phyloP scores from a whole-genome alignment of 139 green algal genomes.

The Volvox reticuliferus region DNA sequence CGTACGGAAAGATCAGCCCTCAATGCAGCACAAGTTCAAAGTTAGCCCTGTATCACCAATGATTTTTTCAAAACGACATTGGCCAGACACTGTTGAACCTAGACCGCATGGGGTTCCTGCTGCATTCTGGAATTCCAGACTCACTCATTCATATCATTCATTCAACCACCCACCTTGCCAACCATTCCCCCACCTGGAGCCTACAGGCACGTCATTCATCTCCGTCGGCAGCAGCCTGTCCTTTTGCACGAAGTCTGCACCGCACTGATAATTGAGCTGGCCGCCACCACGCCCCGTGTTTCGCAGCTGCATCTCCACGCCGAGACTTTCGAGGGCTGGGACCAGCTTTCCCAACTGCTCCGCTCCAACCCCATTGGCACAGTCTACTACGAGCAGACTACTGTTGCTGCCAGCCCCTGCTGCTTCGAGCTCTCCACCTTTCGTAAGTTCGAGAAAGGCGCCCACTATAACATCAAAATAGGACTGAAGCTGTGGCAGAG shows the following conservation, averaged over 20 bases:
- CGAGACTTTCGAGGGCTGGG: slow-evolving; percentile 44
- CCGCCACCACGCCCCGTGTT: slow-evolving; percentile 65
- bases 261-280: slow-evolving; percentile 87
- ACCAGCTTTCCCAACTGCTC: slow-evolving; percentile 72
- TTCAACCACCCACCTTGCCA: too few relatives aligned
- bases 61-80: too few relatives aligned
- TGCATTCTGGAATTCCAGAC: too few relatives aligned
- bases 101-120: too few relatives aligned
- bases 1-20: too few relatives aligned
- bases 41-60: too few relatives aligned
- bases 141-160: too few relatives aligned
- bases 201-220: slow-evolving; percentile 56
- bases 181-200: neutral
- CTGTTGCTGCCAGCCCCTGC: neutral
- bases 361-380: slow-evolving; percentile 94
- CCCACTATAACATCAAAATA: slow-evolving; percentile 77
- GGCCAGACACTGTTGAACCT: too few relatives aligned
- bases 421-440: neutral
- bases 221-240: slow-evolving; percentile 70
- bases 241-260: slow-evolving; percentile 98
- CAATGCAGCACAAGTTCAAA: too few relatives aligned
- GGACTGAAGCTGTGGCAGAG: slow-evolving; percentile 39
- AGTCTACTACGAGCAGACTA: slow-evolving; percentile 84
- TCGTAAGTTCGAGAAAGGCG: slow-evolving; percentile 55
- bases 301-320: slow-evolving; percentile 69